These are phyloP conservation scores for Phaeosphaeria sp. DNA, from an alignment of 2,329 filamentous ascomycete genomes.

Conservation along the genomic window DNA sequence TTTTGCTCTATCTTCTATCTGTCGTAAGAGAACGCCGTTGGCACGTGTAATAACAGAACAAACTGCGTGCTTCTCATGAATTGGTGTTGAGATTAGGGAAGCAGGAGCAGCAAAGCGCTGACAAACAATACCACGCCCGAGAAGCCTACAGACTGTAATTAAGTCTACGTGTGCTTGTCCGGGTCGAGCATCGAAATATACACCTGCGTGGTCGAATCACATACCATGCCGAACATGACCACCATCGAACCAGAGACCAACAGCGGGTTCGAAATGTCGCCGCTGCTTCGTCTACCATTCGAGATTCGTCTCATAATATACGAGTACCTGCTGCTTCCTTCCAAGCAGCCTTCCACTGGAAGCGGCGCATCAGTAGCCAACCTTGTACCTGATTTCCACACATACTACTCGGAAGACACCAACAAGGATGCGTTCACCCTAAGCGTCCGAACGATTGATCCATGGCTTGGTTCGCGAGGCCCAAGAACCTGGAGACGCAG, in stretches of 20 bases:
- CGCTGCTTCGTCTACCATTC: slow-evolving; percentile 52
- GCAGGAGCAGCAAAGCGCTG: too few relatives aligned
- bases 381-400: slow-evolving; percentile 49
- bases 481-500: slow-evolving; percentile 40
- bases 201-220: neutral
- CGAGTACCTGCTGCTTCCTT: slow-evolving; percentile 51
- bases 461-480: slow-evolving; percentile 37
- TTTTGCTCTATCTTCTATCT: slow-evolving; percentile 2
- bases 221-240: slow-evolving; percentile 8
- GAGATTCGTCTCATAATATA: slow-evolving; percentile 58
- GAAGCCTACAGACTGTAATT: too few relatives aligned
- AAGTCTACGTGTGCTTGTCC: too few relatives aligned
- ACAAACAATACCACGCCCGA: too few relatives aligned
- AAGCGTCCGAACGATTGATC: slow-evolving; percentile 54
- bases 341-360: slow-evolving; percentile 36
- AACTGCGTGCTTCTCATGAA: neutral
- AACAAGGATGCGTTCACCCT: slow-evolving; percentile 45
- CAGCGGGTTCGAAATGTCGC: slow-evolving; percentile 27
- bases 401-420: slow-evolving; percentile 46
- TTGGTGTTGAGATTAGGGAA: too few relatives aligned
- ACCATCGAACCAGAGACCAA: neutral
- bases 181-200: too few relatives aligned
- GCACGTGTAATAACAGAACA: neutral
- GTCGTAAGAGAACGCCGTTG: neutral
- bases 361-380: slow-evolving; percentile 41